Evolutionary conservation across 73 alveolate species (phyloP), one percentile per base, ranked within the genome.

Genomic region (Stentor coeruleus): DNA sequence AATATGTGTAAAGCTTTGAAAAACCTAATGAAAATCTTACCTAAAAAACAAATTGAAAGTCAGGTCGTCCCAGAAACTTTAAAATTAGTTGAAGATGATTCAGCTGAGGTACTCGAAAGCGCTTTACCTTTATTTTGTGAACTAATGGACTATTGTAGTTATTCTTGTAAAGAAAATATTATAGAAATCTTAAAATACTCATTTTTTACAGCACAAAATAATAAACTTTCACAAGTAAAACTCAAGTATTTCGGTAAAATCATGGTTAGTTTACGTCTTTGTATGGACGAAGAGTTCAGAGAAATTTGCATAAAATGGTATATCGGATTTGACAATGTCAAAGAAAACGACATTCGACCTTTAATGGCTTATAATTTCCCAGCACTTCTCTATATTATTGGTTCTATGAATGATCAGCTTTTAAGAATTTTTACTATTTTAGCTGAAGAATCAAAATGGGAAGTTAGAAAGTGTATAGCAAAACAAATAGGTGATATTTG

Each of bases 111-210:
- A 31, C 79, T 66, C 2, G 79, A 66, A 20, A 31, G 37, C 11
- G 79, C 79, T 40, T 1, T 66, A 33, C n/a, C n/a, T 20, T 20
- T 66, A 11, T 66, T 66, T 66, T 66, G 79, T 66, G 79, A 66
- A 2, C 39, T 66, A 26, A 66, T 66, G 40, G 79, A 66, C 37
- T 20, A 28, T 0, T 66, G 40, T 66, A 28, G 49, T 20, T 20
- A 66, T 66, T 11, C 26, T 26, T 1, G n/a, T 20, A 20, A 20
- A 33, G 0, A 20, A 40, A 33, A 66, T 28, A 33, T 66, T 0
- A 33, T 20, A 11, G 79, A 66, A 66, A 1, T 1, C 14, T 40
- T 49, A 6, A 49, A 49, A 49, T 11, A 6, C 28, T 49, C 79
- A 0, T 31, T 66, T 20, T 31, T 66, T 66, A 66, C n/a, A 20